Base-by-base conservation (phyloP, 352 stramenopile species). In the Phytopythium ostracodes region DNA sequence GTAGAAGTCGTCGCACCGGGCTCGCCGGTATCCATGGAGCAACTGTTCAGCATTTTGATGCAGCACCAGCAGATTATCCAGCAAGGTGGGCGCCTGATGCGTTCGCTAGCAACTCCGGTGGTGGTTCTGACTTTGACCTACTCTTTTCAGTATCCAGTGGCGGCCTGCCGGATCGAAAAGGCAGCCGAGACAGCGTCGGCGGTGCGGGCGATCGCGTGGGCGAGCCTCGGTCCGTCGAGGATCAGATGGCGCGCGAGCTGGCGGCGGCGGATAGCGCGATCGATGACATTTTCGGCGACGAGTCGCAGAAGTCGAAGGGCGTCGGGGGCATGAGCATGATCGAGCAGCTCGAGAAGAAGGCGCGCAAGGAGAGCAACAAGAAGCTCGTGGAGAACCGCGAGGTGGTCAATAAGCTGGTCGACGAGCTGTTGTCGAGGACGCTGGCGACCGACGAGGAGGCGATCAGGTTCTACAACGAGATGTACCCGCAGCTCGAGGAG, bases 21-120 rank as follows among this genome's bases (percentile, higher is more conserved):
- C 10, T 70, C 70, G 24, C 76, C 79, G 8, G 78, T 96, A 24
- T 92, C 87, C 12, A 94, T 96, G 82, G 83, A 96, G 43, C 83
- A 96, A 43, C 65, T 96, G 5, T 92, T 93, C 42, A 89, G 76
- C 47, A 93, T 96, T 55, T 63, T 94, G 8, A 93, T 96, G 84
- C 84, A 96, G 42, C 85, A 96, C 64, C 87, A 96, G 29, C 81
- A 93, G 60, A 89, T 94, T 46, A 92, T 96, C 49, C 84, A 93
- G 36, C 84, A 91, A 80, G 87, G 84, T 90, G 36, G 14, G 53
- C 18, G 40, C 40, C 10, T 18, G 12, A 11, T 2, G 29, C 20
- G 20, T 24, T 33, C 29, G 29, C 29, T n/a, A n/a, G n/a, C n/a
- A n/a, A n/a, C n/a, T n/a, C n/a, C n/a, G 9, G n/a, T 9, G 12